Evolutionary conservation across 2,329 filamentous ascomycete species (phyloP), one percentile per base, ranked within the genome.

Genomic region (Dactylellina drechsleri): DNA sequence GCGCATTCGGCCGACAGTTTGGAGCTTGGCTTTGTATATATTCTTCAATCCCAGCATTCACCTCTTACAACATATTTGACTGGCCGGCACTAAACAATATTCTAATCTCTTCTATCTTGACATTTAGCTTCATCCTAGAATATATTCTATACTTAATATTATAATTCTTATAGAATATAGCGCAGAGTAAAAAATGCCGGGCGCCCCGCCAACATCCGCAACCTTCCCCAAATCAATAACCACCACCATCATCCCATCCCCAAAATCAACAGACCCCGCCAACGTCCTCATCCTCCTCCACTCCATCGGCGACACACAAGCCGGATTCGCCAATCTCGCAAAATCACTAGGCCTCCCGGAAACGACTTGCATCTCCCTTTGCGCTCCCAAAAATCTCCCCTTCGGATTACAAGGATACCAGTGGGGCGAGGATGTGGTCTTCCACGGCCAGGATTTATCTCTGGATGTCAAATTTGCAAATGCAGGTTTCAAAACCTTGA

Each of bases 281-380:
- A 90, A 93, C 78, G 85, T 96, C 78, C 87, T 96, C 76, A 83
- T 96, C 80, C 87, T 96, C 60, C 88, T 96, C 70, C 93, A 96
- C 82, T 92, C 92, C 77, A 87, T 96, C 12, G 93, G 93, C 76
- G 93, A 96, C 83, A 88, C 86, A 40, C 87, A 92, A 73, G 79
- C 81, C 2, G 85, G 91, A 41, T 96, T 95, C 81, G 86, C 87
- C 73, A 83, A 83, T 52, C 90, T 96, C 76, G 91, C 89, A 18
- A 84, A 85, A 67, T 88, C 87, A 78, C 83, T 96, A 75, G 85
- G 86, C 75, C 87, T 96, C 2, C 92, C 92, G 0, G 91, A 93
- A 79, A 93, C 93, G 61, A 86, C 89, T 67, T 88, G 89, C 79
- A 86, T 97, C 64, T 87, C 91, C 5, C 84, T 96, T 49, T 90